A percentile compares a stretch with the other conserved stretches of the same genome.
These are phyloP conservation scores for Porphyrellus cyaneotinctus DNA, from an alignment of 768 basidiomycete genomes.

Conservation along the genomic window DNA sequence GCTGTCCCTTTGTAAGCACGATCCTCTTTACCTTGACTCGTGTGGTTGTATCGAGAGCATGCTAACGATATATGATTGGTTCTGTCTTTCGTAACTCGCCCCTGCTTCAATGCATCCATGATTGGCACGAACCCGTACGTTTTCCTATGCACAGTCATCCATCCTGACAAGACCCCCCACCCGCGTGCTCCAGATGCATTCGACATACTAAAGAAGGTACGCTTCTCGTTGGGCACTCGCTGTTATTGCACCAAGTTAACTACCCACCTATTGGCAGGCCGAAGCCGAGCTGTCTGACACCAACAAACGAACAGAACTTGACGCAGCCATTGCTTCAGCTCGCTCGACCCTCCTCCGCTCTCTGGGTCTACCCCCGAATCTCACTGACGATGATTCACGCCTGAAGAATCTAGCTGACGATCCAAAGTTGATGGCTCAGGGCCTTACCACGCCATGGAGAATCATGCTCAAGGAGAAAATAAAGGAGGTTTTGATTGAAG, in stretches of 20 bases:
- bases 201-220: constrained; percentile 87
- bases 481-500: constrained; percentile 85
- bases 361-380: constrained; percentile 56
- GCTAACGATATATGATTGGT: constrained; percentile 19
- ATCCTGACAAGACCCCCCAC: constrained; percentile 96
- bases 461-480: constrained; percentile 63
- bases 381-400: constrained; percentile 53
- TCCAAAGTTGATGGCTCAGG: constrained; percentile 30
- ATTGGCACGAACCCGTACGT: constrained; percentile 36
- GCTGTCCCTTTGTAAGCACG: constrained; percentile 71
- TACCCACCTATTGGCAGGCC: constrained; percentile 46
- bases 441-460: constrained; percentile 56
- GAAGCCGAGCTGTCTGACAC: constrained; percentile 80
- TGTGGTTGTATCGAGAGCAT: constrained; percentile 9
- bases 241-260: neutral
- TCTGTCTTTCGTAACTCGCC: neutral
- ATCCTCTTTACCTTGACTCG: constrained; percentile 6
- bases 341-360: constrained; percentile 63
- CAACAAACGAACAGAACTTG: constrained; percentile 74
- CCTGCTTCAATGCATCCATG: neutral
- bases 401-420: constrained; percentile 44
- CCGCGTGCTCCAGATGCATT: constrained; percentile 88
- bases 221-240: constrained; percentile 5
- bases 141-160: constrained; percentile 68
- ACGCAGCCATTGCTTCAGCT: constrained; percentile 74